phyloP scores from a whole-genome alignment of 768 basidiomycete species.

The Podaxis sp. region DNA sequence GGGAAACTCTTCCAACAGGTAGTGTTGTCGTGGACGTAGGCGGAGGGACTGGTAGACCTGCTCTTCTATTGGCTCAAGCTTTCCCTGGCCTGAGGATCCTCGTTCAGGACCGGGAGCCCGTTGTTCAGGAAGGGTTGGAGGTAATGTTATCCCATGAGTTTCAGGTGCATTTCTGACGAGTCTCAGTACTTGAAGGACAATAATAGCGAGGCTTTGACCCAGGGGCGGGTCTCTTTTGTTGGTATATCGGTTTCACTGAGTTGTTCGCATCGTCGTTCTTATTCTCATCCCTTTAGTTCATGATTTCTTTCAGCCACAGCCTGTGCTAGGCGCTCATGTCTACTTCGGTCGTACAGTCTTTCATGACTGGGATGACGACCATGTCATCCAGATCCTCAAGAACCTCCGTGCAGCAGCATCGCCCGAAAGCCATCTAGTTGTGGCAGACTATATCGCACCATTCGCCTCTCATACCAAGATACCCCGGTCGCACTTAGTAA shows the following conservation, averaged over 20 bases:
- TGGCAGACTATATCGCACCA: constrained; percentile 73
- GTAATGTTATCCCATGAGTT: not conserved
- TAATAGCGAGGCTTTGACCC: constrained; percentile 57
- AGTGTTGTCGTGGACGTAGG: constrained; percentile 68
- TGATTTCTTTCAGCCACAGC: constrained; percentile 75
- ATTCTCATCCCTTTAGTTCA: constrained; percentile 43
- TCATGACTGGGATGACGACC: constrained; percentile 77
- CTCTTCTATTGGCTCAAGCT: constrained; percentile 35
- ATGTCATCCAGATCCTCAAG: constrained; percentile 45
- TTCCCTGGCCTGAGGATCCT: constrained; percentile 47
- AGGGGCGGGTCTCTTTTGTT: constrained; percentile 8
- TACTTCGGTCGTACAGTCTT: constrained; percentile 71
- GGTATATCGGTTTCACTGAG: not conserved
- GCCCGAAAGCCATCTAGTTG: constrained; percentile 58
- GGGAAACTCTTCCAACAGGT: constrained; percentile 50
- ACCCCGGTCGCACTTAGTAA: not conserved
- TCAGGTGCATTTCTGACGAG: constrained; percentile 48
- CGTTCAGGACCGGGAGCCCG: constrained; percentile 58
- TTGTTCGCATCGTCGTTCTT: not conserved
- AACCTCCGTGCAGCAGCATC: constrained; percentile 46
- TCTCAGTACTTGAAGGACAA: constrained; percentile 49
- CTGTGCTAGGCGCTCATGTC: constrained; percentile 51
- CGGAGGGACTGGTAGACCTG: constrained; percentile 62
- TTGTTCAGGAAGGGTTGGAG: constrained; percentile 54
- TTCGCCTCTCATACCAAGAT: constrained; percentile 53